Evolutionary conservation across 1,139 yeast species (phyloP).

Genomic region (Waltiozyma solani): DNA sequence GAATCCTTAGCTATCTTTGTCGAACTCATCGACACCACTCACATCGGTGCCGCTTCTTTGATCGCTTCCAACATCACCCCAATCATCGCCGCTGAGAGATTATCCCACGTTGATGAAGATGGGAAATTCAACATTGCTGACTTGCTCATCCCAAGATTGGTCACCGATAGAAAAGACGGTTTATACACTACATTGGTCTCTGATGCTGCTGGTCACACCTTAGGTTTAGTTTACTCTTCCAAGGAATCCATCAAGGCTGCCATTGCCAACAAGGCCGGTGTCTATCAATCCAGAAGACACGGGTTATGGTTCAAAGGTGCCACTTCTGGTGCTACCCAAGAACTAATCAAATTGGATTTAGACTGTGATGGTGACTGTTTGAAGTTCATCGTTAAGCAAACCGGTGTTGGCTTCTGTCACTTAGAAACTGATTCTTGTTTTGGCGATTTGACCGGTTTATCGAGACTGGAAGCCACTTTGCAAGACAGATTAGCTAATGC

Average conservation of each 20-base stretch:
- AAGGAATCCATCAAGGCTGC: constrained; percentile 74
- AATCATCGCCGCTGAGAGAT: constrained; percentile 30
- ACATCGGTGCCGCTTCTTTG: constrained; percentile 17
- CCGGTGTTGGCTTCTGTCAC: constrained; percentile 90
- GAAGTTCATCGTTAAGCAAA: constrained; percentile 75
- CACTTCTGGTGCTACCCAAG: constrained; percentile 91
- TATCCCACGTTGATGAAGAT: constrained; percentile 27
- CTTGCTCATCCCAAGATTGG: constrained; percentile 43
- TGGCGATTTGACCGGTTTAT: constrained; percentile 53
- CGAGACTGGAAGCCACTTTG: constrained; percentile 58
- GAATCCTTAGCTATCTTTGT: constrained; percentile 38
- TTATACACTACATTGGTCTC: constrained; percentile 80
- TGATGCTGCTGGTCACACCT: constrained; percentile 50
- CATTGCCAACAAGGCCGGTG: constrained; percentile 74
- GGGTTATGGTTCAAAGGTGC: constrained; percentile 95
- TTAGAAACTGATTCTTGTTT: constrained; percentile 74
- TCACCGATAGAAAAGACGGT: constrained; percentile 82
- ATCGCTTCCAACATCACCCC: constrained; percentile 37
- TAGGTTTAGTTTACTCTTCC: constrained; percentile 91
- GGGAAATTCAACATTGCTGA: constrained; percentile 38
- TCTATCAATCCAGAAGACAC: constrained; percentile 84
- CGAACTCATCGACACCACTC: constrained; percentile 11
- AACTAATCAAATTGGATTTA: constrained; percentile 47
- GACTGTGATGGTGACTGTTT: constrained; percentile 94
- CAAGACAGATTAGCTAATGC: constrained; percentile 45